Conservation (phyloP, 1,139 yeast species). For the Nadsonia starkeyi-henricii region DNA sequence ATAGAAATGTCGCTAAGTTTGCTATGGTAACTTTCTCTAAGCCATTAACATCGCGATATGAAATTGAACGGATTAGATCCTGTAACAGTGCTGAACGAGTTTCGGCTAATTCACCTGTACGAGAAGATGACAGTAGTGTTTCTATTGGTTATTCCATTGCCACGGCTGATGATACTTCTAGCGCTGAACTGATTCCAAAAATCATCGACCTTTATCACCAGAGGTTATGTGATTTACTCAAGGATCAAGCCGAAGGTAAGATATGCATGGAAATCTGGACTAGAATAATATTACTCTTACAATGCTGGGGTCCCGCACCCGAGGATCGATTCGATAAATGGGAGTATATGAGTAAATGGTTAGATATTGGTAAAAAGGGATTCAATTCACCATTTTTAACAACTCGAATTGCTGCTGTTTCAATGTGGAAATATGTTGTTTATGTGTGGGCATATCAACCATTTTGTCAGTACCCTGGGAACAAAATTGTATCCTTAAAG, state of each 20-base stretch:
- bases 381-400: constrained; percentile 11
- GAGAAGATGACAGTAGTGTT: not conserved
- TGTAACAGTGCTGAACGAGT: not conserved
- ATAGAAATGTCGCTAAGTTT: constrained; percentile 9
- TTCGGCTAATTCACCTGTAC: not conserved
- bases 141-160: not conserved
- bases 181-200: not conserved
- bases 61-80: not conserved
- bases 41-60: constrained; percentile 6
- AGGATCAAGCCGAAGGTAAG: constrained; percentile 10
- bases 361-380: constrained; percentile 12
- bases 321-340: constrained; percentile 12
- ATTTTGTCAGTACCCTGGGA: constrained; percentile 5
- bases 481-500: not conserved
- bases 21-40: constrained; percentile 10
- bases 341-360: constrained; percentile 11
- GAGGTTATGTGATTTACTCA: constrained; percentile 7
- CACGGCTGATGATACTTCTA: not conserved
- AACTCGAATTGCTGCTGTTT: constrained; percentile 10
- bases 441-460: constrained; percentile 10
- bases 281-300: constrained; percentile 9
- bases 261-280: constrained; percentile 13
- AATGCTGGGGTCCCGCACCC: constrained; percentile 9
- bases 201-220: constrained; percentile 10
- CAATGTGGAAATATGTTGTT: constrained; percentile 12